These are phyloP conservation scores for Aspergillus pseudoglaucus DNA, from an alignment of 2,329 filamentous ascomycete species.

Conservation along the genomic window DNA sequence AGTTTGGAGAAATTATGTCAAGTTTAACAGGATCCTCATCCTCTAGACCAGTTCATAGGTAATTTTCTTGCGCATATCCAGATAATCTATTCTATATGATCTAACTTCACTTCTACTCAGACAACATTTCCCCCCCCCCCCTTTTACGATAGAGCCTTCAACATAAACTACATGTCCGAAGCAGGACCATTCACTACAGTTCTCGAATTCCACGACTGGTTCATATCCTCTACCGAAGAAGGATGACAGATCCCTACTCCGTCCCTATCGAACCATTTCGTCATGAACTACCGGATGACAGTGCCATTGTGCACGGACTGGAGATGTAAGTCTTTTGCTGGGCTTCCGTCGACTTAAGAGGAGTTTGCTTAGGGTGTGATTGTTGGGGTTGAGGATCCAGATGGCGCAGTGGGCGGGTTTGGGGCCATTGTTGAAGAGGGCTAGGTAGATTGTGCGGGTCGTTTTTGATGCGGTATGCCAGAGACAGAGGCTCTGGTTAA, in stretches of 20 bases:
- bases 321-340: neutral
- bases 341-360: neutral
- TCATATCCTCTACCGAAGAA: conserved; percentile 18
- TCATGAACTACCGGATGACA: conserved; percentile 22
- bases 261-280: conserved; percentile 22
- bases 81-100: neutral
- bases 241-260: conserved; percentile 18
- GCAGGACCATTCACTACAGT: conserved; percentile 24
- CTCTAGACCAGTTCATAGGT: conserved; percentile 22
- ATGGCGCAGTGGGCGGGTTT: neutral
- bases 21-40: conserved; percentile 19
- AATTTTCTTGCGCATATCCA: conserved; percentile 2
- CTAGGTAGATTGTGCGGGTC: neutral
- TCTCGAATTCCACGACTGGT: conserved; percentile 29
- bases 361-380: neutral
- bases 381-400: neutral
- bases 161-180: conserved; percentile 10
- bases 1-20: conserved; percentile 15
- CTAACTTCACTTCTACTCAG: too few species aligned
- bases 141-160: conserved; percentile 21
- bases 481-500: too few species aligned
- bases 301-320: conserved; percentile 13
- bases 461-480: neutral
- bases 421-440: neutral
- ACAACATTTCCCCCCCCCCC: conserved; percentile 6